These are phyloP conservation scores for Chlorociboria aeruginascens DNA, from an alignment of 495 filamentous ascomycete genomes.

Conservation along the genomic window DNA sequence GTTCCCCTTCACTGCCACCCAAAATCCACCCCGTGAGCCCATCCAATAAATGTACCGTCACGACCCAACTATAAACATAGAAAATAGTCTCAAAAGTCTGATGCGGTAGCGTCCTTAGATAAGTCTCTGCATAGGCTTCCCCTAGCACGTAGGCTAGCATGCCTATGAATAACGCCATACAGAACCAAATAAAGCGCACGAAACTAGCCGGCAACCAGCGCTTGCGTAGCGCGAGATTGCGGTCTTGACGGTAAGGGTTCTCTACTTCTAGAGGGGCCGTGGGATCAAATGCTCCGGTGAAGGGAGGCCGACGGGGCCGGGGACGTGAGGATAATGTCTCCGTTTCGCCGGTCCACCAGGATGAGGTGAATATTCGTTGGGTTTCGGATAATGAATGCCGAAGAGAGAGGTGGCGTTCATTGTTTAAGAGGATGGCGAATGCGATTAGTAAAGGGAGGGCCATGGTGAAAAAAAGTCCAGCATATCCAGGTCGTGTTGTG, in stretches of 20 bases:
- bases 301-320: constrained; percentile 19
- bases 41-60: constrained; percentile 48
- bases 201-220: constrained; percentile 47
- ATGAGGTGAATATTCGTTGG: constrained; percentile 48
- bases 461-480: constrained; percentile 52
- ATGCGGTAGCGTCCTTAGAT: constrained; percentile 50
- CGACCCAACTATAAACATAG: constrained; percentile 55
- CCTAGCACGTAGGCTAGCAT: constrained; percentile 49
- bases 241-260: not conserved
- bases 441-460: constrained; percentile 48
- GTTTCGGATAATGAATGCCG: constrained; percentile 46
- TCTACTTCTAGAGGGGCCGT: constrained; percentile 14
- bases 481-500: constrained; percentile 53
- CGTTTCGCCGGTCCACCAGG: constrained; percentile 40
- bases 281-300: constrained; percentile 14
- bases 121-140: constrained; percentile 55
- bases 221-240: constrained; percentile 17
- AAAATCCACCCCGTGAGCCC: constrained; percentile 50
- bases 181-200: constrained; percentile 56
- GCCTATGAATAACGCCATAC: constrained; percentile 43
- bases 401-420: constrained; percentile 43
- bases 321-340: constrained; percentile 13
- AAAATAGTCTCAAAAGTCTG: constrained; percentile 49
- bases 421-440: constrained; percentile 44
- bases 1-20: constrained; percentile 41